Percentiles rank a stretch among this genome's conserved stretches.
Evolutionary conservation across 768 basidiomycete species (phyloP).

Genomic region (Punctularia strigosozonata): DNA sequence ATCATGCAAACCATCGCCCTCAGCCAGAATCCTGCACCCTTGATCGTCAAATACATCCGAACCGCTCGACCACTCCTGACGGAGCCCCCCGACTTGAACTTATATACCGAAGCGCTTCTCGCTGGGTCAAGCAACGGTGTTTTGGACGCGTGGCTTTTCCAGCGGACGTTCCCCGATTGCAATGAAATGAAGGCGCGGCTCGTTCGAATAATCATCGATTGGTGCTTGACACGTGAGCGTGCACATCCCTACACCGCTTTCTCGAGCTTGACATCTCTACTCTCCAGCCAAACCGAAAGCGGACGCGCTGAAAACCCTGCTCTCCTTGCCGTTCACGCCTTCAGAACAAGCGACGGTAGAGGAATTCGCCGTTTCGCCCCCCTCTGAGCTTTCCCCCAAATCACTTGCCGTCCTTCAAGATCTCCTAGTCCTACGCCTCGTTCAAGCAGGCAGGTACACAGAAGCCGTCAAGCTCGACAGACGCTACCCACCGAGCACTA

Average conservation of each 20-base stretch:
- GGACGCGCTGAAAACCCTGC: slow-evolving; percentile 43
- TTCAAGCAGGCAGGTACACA: slow-evolving; percentile 57
- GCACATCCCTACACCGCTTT: neutral
- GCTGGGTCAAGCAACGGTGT: slow-evolving; percentile 54
- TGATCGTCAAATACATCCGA: slow-evolving; percentile 64
- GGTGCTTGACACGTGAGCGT: slow-evolving; percentile 61
- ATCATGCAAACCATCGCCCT: slow-evolving; percentile 55
- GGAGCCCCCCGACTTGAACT: slow-evolving; percentile 57
- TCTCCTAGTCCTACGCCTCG: slow-evolving; percentile 65
- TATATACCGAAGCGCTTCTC: slow-evolving; percentile 59
- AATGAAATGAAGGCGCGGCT: slow-evolving; percentile 41
- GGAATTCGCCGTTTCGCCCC: slow-evolving; percentile 44
- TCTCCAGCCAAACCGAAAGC: slow-evolving; percentile 46
- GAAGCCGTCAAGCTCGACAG: slow-evolving; percentile 72
- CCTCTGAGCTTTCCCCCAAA: slow-evolving; percentile 30
- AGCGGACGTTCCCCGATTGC: slow-evolving; percentile 55
- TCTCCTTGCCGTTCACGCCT: slow-evolving; percentile 51
- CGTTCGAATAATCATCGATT: slow-evolving; percentile 47
- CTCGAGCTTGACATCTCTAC: neutral
- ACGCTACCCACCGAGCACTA: slow-evolving; percentile 27
- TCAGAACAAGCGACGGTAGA: slow-evolving; percentile 54
- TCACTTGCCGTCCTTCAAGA: slow-evolving; percentile 58
- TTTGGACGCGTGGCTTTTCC: slow-evolving; percentile 65
- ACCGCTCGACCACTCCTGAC: slow-evolving; percentile 63
- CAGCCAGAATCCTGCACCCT: slow-evolving; percentile 30